Base-by-base conservation (phyloP, 2,329 filamentous ascomycete genomes). In the Trichoderma sp. region DNA sequence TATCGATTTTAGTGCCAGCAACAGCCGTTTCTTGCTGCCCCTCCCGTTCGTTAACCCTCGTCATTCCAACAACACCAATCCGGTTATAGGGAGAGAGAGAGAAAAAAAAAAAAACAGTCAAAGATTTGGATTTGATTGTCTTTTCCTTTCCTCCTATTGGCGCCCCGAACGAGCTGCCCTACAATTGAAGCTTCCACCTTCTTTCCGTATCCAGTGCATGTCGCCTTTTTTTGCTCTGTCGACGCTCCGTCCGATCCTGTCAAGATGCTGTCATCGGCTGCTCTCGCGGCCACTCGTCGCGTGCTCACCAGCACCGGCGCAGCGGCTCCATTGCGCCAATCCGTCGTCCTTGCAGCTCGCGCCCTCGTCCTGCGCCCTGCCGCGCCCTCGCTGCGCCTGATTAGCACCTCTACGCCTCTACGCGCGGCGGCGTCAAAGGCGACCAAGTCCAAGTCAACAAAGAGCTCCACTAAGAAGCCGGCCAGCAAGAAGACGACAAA, bases 201-300 rank as follows among this genome's bases (percentile, higher is more conserved):
- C 16, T 16, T 24, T 28, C 10, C 28, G 26, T 21, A 10, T 1
- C 18, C 28, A 18, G 5, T 21, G 6, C 30, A 5, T 4, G 3
- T 55, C 21, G 16, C 11, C 18, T 49, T 49, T 49, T 49, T 16
- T 52, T 32, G 28, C 6, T 30, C 28, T 56, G 3, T 59, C 26
- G 4, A 55, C 37, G 49, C 21, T 28, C 54, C n/a, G 10, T 49
- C 21, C 63, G n/a, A 11, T 56, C 16, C 30, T 43, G 28, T 26
- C 63, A 73, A 69, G 68, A 85, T 85, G 83, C 75, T 84, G 70
- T 80, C 79, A 63, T 76, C 79, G 34, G 75, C 83, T 71, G 78
- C 79, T 71, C 79, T 81, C 71, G 78, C 76, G 65, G 79, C 76
- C 66, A 75, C 77, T 70, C 77, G 77, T 74, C 81, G 80, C 72